Evolutionary conservation across 805 yeast species (phyloP).

Genomic region (Alloascoidea hylecoeti): DNA sequence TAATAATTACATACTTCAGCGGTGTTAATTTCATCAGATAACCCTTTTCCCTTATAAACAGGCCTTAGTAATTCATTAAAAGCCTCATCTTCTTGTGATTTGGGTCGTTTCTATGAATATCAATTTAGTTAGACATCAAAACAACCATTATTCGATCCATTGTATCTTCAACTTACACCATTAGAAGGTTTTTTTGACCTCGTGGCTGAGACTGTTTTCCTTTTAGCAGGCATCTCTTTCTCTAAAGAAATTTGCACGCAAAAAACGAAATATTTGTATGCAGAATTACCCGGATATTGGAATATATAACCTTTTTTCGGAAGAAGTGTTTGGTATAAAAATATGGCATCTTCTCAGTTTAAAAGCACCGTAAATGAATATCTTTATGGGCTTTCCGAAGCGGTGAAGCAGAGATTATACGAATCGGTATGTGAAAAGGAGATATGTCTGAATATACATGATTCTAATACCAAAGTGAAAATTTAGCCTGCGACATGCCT

Average conservation of each 20-base stretch:
- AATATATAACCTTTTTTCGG: constrained; percentile 1
- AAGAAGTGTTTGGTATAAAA: constrained; percentile 8
- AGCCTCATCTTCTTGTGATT: constrained; percentile 30
- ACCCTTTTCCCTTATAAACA: constrained; percentile 68
- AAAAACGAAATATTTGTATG: no score
- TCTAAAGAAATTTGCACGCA: no score
- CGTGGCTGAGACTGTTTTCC: no score
- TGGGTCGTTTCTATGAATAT: no score
- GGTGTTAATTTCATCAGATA: constrained; percentile 80
- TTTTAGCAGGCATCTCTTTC: no score
- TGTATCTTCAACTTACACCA: no score
- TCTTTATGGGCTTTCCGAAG: constrained; percentile 77
- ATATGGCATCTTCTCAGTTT: constrained; percentile 10
- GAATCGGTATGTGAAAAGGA: constrained; percentile 26
- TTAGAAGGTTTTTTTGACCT: no score
- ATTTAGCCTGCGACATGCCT: constrained; percentile 76
- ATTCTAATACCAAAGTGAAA: constrained; percentile 3
- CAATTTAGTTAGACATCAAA: no score
- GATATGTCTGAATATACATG: background rate
- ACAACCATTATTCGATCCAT: no score
- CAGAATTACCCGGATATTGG: no score
- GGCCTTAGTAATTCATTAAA: constrained; percentile 72
- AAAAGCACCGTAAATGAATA: constrained; percentile 59
- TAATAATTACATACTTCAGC: constrained; percentile 36
- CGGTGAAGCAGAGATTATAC: constrained; percentile 72